Base-by-base conservation (phyloP, 2,329 filamentous ascomycete species). In the Balansia obtecta region DNA sequence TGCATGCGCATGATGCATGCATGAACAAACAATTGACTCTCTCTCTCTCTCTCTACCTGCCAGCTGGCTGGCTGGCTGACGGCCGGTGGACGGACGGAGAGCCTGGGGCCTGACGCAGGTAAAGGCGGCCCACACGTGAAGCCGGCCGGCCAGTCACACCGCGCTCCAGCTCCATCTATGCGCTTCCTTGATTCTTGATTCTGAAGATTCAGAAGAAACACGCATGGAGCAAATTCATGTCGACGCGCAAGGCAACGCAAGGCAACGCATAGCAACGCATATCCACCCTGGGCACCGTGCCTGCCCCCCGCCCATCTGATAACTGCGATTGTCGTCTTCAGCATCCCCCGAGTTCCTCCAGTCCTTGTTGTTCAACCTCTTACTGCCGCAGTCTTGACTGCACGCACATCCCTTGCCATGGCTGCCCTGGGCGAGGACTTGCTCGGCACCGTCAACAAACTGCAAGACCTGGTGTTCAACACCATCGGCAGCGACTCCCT, bases 381-480 rank as follows among this genome's bases (percentile, higher is more conserved):
- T 27, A 34, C 43, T 30, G 46, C 38, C 46, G 50, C 50, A 41
- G 50, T 43, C 15, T 18, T 18, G 37, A 46, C 47, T 52, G 27
- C 50, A 11, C n/a, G 27, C 50, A 11, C n/a, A 22, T 37, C 42
- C 58, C 58, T 62, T 63, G 63, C 55, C 66, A 98, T 97, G 93
- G 86, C 93, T 66, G 83, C 91, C 63, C 83, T 98, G 62, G 91
- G 93, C 65, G 93, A 98, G 71, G 90, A 98, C 71, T 76, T 98
- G 70, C 81, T 98, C 67, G 82, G 81, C 60, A 94, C 89, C 57
- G 93, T 98, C 73, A 98, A 98, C 77, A 95, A 95, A 76, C 78
- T 98, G 63, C 93, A 98, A 71, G 93, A 97, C 70, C 73, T 98
- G 64, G 93, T 98, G 64, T 98, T 98, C 76, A 98, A 98, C 73